These are phyloP conservation scores for Entonaema liquescens DNA, from an alignment of 495 filamentous ascomycete species.

Conservation along the genomic window DNA sequence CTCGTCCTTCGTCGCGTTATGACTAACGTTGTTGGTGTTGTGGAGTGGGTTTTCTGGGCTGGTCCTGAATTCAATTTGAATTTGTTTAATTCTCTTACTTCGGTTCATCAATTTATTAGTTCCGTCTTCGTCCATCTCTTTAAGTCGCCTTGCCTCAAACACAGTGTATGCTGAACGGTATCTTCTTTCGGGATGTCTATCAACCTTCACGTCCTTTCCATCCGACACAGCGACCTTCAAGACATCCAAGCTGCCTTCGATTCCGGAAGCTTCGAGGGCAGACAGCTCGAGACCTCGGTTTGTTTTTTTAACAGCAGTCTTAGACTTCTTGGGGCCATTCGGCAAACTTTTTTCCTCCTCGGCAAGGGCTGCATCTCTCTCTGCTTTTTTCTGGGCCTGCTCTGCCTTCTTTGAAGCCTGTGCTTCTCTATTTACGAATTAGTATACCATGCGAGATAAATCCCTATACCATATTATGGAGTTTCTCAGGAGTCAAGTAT, in stretches of 20 bases:
- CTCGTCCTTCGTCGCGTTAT: constrained; percentile 84
- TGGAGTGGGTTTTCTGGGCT: constrained; percentile 94
- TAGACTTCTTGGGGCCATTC: constrained; percentile 64
- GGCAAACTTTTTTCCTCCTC: constrained; percentile 81
- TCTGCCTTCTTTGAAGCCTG: constrained; percentile 88
- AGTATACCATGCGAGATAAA: too few species aligned
- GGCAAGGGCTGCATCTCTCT: constrained; percentile 78
- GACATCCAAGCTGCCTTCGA: constrained; percentile 90
- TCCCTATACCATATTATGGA: too few species aligned
- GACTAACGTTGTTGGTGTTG: constrained; percentile 68
- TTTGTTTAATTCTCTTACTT: constrained; percentile 81
- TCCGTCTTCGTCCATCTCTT: constrained; percentile 83
- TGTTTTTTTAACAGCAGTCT: constrained; percentile 72
- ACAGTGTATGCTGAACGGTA: constrained; percentile 87
- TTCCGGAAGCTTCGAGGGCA: constrained; percentile 72
- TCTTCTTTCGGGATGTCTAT: constrained; percentile 86
- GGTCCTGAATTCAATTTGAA: constrained; percentile 90
- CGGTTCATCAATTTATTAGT: constrained; percentile 73
- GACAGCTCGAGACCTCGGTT: constrained; percentile 64
- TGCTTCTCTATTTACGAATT: constrained; percentile 68
- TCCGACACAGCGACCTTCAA: constrained; percentile 67
- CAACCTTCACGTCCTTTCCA: constrained; percentile 69
- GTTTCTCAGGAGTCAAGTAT: too few species aligned
- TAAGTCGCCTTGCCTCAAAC: constrained; percentile 83
- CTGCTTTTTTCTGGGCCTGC: constrained; percentile 85